Base-by-base conservation (phyloP, 2,329 filamentous ascomycete genomes). In the Fusarium aywerte region DNA sequence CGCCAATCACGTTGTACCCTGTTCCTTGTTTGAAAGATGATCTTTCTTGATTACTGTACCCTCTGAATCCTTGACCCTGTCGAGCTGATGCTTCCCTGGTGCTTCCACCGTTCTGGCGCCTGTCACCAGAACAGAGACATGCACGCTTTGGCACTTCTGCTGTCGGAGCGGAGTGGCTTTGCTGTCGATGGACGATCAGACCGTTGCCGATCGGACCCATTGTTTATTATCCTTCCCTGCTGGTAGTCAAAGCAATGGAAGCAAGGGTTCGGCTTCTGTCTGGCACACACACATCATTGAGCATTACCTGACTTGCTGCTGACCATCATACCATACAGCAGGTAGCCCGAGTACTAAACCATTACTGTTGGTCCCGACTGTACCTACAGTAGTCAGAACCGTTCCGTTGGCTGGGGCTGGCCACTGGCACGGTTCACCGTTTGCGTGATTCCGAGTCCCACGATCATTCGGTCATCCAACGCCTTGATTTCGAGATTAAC, bases 91-190 rank as follows among this genome's bases (percentile, higher is more conserved):
- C 58, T 62, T 65, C 62, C 62, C 62, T 66, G 49, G 45, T 58
- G 49, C 62, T 67, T 67, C 64, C 63, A 66, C 63, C 63, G 63
- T 67, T 67, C 58, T 64, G 58, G 63, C 63, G 59, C 58, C 63
- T 59, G 47, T 67, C 50, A 66, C 40, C 23, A 18, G 20, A 39
- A 11, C 11, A 40, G 50, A 65, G 61, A 57, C 56, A 47, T 39
- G 47, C 27, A 54, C 56, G 38, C 55, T 36, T 47, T 51, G 44
- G 23, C 35, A 42, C 29, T 27, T 27, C 45, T 38, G 32, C 21
- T 48, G 25, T 53, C 45, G 32, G 20, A 31, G 58, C 59, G 45
- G 58, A 45, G 54, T 48, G 45, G 45, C 45, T 48, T 48, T 48
- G 45, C 45, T 48, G 45, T 36, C 33, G 45, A 48, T 48, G 45